A percentile compares a stretch with the other conserved stretches of the same genome.
Evolutionary conservation across 495 filamentous ascomycete genomes (phyloP).

Genomic region (Neurospora sp.): DNA sequence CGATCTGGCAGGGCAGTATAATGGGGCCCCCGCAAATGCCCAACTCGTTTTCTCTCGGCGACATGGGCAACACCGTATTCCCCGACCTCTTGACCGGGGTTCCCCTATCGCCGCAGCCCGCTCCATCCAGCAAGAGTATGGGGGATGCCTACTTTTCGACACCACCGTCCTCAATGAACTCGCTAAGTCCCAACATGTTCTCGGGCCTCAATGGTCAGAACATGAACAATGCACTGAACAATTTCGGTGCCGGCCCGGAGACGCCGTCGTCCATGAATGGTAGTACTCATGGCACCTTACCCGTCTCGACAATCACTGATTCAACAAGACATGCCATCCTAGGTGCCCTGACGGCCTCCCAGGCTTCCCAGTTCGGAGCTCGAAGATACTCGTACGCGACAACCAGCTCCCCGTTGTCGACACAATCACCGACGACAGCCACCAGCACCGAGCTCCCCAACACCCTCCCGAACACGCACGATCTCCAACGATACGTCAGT

Average conservation of each 20-base stretch:
- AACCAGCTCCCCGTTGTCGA: constrained; percentile 53
- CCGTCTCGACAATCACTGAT: constrained; percentile 73
- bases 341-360: constrained; percentile 57
- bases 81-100: constrained; percentile 49
- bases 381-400: constrained; percentile 69
- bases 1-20: constrained; percentile 58
- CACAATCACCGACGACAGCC: constrained; percentile 38
- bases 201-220: constrained; percentile 41
- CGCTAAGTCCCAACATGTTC: constrained; percentile 41
- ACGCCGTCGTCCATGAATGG: constrained; percentile 59
- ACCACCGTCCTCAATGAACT: constrained; percentile 59
- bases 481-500: constrained; percentile 84
- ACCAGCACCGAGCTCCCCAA: constrained; percentile 37
- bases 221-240: constrained; percentile 46
- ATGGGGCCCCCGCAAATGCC: constrained; percentile 49
- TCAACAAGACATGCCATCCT: constrained; percentile 82
- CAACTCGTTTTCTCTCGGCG: constrained; percentile 50
- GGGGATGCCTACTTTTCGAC: constrained; percentile 49
- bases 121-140: constrained; percentile 36
- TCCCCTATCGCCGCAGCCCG: constrained; percentile 51
- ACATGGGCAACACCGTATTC: constrained; percentile 43
- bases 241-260: constrained; percentile 51
- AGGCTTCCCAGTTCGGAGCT: constrained; percentile 60
- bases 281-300: constrained; percentile 46
- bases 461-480: constrained; percentile 72